These are phyloP conservation scores for Berberis thunbergii DNA, from an alignment of 164 flowering plant species.

Conservation along the genomic window DNA sequence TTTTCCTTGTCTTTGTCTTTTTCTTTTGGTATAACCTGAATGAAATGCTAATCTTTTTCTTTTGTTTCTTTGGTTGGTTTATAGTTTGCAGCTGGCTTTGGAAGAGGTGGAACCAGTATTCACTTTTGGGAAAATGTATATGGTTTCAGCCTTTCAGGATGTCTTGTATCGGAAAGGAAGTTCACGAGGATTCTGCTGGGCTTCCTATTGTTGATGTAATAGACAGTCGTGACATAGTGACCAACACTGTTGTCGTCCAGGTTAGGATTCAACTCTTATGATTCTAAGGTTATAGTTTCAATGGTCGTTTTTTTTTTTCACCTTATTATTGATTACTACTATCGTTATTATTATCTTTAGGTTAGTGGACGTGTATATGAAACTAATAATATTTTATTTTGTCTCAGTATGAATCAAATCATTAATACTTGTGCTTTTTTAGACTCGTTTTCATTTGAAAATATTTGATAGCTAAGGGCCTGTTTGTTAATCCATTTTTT, in stretches of 20 bases:
- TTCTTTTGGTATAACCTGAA: neutral
- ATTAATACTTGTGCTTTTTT: no score
- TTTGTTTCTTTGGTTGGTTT: conserved; percentile 2
- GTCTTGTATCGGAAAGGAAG: conserved; percentile 74
- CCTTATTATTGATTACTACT: no score
- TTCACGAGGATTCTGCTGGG: conserved; percentile 61
- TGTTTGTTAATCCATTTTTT: no score
- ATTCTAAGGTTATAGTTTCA: neutral
- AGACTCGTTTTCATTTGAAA: no score
- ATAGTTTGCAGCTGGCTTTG: conserved; percentile 94
- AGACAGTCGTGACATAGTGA: conserved; percentile 57
- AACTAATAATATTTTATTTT: no score
- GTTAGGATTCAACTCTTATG: conserved; percentile 23
- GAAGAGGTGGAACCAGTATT: conserved; percentile 80
- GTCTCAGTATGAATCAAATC: no score
- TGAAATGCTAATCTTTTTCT: neutral
- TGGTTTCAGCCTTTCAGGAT: conserved; percentile 73
- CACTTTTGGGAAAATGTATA: conserved; percentile 96
- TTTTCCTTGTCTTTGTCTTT: no score
- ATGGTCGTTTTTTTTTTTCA: no score
- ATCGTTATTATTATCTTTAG: no score
- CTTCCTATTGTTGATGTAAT: conserved; percentile 73
- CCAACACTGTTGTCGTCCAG: conserved; percentile 55
- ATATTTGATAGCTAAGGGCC: no score
- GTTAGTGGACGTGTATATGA: no score